Conservation (phyloP, 129 eudicot genomes). For the Deinandra increscens region DNA sequence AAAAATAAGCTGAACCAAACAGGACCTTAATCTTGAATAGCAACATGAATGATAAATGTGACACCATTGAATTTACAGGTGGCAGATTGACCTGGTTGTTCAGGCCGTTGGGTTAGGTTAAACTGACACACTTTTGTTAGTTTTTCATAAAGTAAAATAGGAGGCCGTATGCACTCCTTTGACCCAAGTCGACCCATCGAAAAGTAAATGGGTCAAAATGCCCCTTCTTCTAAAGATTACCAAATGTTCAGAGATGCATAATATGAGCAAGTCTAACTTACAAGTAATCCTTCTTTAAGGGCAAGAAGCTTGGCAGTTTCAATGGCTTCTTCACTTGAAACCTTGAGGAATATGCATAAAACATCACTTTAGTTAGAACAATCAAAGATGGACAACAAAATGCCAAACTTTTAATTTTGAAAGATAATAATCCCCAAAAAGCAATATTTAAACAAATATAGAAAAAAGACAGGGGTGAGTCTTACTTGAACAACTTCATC, state of each 20-base stretch:
- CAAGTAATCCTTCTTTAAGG: conserved; percentile 83
- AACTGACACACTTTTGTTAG: background rate
- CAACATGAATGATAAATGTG: background rate
- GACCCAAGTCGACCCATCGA: background rate
- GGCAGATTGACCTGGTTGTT: background rate
- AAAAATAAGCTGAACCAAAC: too few species aligned
- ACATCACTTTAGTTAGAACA: conserved; percentile 10
- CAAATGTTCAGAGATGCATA: background rate
- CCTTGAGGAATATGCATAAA: conserved; percentile 30
- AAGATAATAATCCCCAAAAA: conserved; percentile 4
- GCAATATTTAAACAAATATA: background rate
- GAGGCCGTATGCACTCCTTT: conserved; percentile 13
- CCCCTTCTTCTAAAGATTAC: background rate
- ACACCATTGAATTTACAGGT: background rate
- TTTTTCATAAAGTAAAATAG: background rate
- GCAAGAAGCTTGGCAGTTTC: conserved; percentile 91
- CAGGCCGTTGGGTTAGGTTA: background rate
- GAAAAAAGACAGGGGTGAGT: background rate
- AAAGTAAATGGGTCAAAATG: conserved; percentile 11
- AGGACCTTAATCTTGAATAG: background rate
- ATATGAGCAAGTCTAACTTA: conserved; percentile 35
- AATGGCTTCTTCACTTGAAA: conserved; percentile 89
- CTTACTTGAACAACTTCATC: conserved; percentile 95
- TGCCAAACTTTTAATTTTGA: background rate
- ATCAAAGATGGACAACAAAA: background rate